Base-by-base conservation (phyloP, 129 eudicot genomes). In the Arctium lappa region DNA sequence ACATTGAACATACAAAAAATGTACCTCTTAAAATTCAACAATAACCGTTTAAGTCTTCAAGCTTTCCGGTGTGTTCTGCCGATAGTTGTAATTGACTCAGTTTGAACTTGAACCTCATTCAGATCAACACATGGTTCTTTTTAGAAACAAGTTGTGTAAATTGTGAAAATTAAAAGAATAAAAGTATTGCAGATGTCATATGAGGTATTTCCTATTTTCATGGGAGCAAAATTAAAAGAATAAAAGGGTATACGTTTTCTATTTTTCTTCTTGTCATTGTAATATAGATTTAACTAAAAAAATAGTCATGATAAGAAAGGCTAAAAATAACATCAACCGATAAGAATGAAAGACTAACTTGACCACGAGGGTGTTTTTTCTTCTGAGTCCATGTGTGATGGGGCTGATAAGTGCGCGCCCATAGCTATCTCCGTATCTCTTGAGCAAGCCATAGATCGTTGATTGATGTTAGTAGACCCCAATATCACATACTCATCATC, bases 381-480 rank as follows among this genome's bases (percentile, higher is more conserved):
- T 93, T 93, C 81, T 75, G 79, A 65, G 85, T 86, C 99, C 98
- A 93, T 16, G 97, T 91, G 83, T 91, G 69, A 85, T 93, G 90
- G 50, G 95, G 97, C 70, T 93, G 99, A 83, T 93, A 93, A 77
- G 97, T n/a, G n/a, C n/a, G n/a, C 99, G 0, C 98, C 99, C 90
- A 93, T 91, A 31, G 99, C 99, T 72, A 95, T 95, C 89, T 95
- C 99, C 0, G 99, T 95, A 72, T 95, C 99, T 88, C 99, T 85
- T 62, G 98, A 79, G 72, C 99, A 98, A 74, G 97, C 98, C 99
- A 95, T 91, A 8, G 99, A 95, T 8, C 98, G 84, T 78, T 94
- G 98, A 86, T 94, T 94, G 44, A 94, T 94, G 69, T 94, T 94
- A 80, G 98, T 97, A 36, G 98, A 94, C 31, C 98, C 98, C 65